Evolutionary conservation across 2,329 filamentous ascomycete genomes (phyloP), one percentile per base, ranked within the genome.

Genomic region (Aspergillus pseudonomiae): DNA sequence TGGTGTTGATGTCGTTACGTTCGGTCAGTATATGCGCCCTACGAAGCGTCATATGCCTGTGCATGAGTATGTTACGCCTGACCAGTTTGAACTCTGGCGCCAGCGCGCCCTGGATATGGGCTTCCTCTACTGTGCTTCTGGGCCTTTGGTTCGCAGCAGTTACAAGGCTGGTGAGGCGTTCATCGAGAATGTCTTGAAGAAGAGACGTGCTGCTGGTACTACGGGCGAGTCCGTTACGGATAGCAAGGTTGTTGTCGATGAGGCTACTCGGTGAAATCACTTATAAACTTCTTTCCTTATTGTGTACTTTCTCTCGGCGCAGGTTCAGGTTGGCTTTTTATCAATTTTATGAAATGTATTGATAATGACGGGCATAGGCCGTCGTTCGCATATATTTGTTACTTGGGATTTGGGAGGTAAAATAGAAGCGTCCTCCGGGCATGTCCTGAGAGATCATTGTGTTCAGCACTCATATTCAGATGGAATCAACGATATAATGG

Each of bases 11-110:
- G 93, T 99, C 14, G 93, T 99, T 63, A 99, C 95, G 0, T 99
- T 99, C 71, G 95, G 95, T n/a, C 95, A 99, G 83, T 99, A 99
- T 83, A 99, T 99, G 95, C 92, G 94, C 12, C 95, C 95, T 1
- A 99, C 95, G 5, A 99, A 98, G 84, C 88, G 94, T 52, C 95
- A 99, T 78, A 94, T 99, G 88, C 90, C 96, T 78, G 95, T 99
- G 36, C 91, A 96, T 74, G 93, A 94, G 78, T 99, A 99, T 77
- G 87, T 99, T 54, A 94, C 93, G 0, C 95, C 95, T 0, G 92
- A 91, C 65, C 89, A 90, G 66, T 99, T 99, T 75, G 94, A 98
- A 75, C 82, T 91, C 73, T 99, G 95, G 95, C 88, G 91, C 65
- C 88, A 93, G 81, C 88, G 93, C 58, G 94, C 95, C 45, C 84